Conservation (phyloP, 2,329 filamentous ascomycete species). For the Pyricularia grisea region DNA sequence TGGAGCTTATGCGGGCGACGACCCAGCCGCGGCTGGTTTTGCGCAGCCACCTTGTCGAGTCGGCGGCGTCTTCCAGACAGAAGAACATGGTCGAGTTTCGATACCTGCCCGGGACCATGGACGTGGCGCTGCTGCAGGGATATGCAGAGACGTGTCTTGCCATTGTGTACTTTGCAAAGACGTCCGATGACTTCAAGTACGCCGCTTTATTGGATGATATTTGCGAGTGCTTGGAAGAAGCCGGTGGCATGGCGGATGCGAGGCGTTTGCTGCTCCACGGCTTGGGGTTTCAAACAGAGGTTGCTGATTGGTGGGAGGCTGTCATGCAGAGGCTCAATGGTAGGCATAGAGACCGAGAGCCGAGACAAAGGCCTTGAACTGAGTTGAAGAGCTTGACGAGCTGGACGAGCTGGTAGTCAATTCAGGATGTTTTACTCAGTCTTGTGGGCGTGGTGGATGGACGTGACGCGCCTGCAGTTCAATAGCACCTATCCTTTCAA, state of each 20-base stretch:
- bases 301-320: not conserved
- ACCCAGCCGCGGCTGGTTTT: not conserved
- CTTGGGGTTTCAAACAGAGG: not conserved
- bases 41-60: not conserved
- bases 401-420: too few species aligned
- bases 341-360: not conserved
- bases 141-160: not conserved
- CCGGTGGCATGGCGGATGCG: not conserved
- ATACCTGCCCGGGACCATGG: not conserved
- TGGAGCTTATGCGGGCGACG: not conserved
- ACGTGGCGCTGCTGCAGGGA: not conserved
- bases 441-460: too few species aligned
- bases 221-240: not conserved
- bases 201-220: not conserved
- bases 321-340: not conserved
- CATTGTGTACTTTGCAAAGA: not conserved
- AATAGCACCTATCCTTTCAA: too few species aligned
- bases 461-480: too few species aligned
- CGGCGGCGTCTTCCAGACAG: not conserved
- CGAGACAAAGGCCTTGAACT: not conserved
- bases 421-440: too few species aligned
- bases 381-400: not conserved
- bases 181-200: not conserved
- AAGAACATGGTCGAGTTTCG: constrained; percentile 1
- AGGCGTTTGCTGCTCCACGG: not conserved